These are phyloP conservation scores for Aristolochia contorta DNA, from an alignment of 164 flowering plant genomes.

Conservation along the genomic window DNA sequence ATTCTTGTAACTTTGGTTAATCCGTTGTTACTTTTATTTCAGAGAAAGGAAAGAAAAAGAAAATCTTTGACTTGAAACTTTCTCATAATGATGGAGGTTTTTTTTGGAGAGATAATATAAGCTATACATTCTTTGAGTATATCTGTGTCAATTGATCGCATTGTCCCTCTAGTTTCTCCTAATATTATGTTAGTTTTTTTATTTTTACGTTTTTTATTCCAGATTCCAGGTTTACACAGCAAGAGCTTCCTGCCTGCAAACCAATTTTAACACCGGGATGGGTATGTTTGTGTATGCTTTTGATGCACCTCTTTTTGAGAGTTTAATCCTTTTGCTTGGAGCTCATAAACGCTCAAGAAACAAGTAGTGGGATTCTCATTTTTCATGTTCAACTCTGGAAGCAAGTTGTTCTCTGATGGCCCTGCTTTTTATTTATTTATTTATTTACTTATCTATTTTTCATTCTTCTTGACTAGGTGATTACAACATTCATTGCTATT, in stretches of 20 bases:
- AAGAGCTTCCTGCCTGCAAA: slow-evolving; percentile 94
- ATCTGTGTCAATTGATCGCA: too few species aligned
- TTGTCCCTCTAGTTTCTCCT: too few species aligned
- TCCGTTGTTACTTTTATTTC: too few species aligned
- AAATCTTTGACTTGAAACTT: too few species aligned
- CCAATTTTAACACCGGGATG: slow-evolving; percentile 85
- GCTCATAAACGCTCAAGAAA: neutral
- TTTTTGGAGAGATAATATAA: too few species aligned
- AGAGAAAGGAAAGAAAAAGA: too few species aligned
- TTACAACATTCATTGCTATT: slow-evolving; percentile 41
- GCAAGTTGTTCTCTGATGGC: neutral
- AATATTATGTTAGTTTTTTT: too few species aligned
- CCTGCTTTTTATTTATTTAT: neutral
- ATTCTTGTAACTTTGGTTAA: too few species aligned
- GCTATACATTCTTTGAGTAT: too few species aligned
- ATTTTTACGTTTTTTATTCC: slow-evolving; percentile 8
- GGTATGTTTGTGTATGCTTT: slow-evolving; percentile 27
- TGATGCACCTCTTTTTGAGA: neutral
- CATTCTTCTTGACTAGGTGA: slow-evolving; percentile 40
- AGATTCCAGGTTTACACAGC: slow-evolving; percentile 91
- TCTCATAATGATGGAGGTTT: too few species aligned
- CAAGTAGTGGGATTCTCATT: neutral
- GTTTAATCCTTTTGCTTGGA: too few species aligned
- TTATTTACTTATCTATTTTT: too few species aligned
- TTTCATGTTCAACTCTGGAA: neutral